Percentiles rank a stretch among this genome's conserved stretches.
Evolutionary conservation across 179 eudicot genomes (phyloP).

Genomic region (Pouteria campechiana): DNA sequence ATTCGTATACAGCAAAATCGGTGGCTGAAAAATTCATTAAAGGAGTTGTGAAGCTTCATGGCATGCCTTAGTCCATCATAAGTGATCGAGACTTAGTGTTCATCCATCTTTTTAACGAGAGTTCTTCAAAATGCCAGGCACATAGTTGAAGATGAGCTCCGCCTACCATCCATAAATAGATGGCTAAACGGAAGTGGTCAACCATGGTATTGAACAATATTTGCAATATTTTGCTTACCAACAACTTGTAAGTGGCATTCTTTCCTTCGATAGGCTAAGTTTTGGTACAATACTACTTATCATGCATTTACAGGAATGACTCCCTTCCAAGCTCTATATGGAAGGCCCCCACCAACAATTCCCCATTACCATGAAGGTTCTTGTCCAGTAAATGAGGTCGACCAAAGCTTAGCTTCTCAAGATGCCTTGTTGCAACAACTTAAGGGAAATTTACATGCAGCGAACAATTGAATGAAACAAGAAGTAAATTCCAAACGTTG

Average conservation of each 20-base stretch:
- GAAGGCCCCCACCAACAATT: not conserved
- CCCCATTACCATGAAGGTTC: not conserved
- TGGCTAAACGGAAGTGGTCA: slow-evolving; percentile 3
- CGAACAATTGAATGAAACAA: slow-evolving; percentile 2
- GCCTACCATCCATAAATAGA: slow-evolving; percentile 4
- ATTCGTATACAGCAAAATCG: not conserved
- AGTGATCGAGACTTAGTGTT: slow-evolving; percentile 3
- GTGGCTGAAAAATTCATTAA: slow-evolving; percentile 4
- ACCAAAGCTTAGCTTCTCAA: not conserved
- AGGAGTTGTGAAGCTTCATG: slow-evolving; percentile 3
- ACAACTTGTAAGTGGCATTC: not conserved
- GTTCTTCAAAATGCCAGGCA: slow-evolving; percentile 1
- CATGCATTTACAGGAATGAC: not conserved
- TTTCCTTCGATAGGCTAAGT: not conserved
- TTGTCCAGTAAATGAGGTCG: slow-evolving; percentile 1
- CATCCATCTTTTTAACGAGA: not conserved
- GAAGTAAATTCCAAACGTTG: not conserved
- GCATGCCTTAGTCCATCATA: slow-evolving; percentile 2
- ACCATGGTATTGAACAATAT: not conserved
- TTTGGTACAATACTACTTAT: slow-evolving; percentile 3
- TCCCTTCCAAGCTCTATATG: slow-evolving; percentile 2
- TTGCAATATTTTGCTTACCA: not conserved
- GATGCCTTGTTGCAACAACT: not conserved
- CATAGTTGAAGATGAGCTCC: not conserved
- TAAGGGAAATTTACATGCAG: not conserved